Base-by-base conservation (phyloP, 2,329 filamentous ascomycete genomes). In the Diaporthe sp. region DNA sequence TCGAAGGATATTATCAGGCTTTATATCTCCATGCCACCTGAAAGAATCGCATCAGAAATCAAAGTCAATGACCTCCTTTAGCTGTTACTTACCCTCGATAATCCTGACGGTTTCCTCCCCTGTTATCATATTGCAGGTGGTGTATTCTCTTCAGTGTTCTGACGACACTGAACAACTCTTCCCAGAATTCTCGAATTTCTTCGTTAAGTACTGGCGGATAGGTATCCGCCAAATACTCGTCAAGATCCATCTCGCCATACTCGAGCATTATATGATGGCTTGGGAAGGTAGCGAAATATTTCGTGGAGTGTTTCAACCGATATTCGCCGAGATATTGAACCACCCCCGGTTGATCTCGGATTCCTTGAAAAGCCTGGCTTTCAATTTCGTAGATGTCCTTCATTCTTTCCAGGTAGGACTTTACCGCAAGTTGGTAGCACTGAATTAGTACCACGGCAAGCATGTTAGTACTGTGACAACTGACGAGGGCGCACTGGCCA, bases 241-340 rank as follows among this genome's bases (percentile, higher is more conserved):
- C 42, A 22, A 47, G 42, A 17, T 47, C 42, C 42, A 47, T 22
- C 19, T 47, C 42, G 0, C 17, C 42, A 22, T 47, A 47, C 7
- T 47, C 42, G 19, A 47, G 42, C 42, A 47, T 47, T 1, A 47
- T 47, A 1, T 47, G 42, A 2, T 45, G 42, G 4, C 42, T 47
- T 10, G 42, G 42, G 10, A 3, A 0, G 19, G 8, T 7, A 8
- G 42, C 7, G 2, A 0, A 47, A 19, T 47, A 0, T 3, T 9
- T 10, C 42, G 42, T 22, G 10, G 19, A 8, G 42, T 47, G 19
- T 8, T 47, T 2, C 2, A 47, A 0, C 42, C 1, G 42, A 47
- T 47, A 47, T 17, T 47, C 42, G 7, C 42, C 42, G 1, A 47
- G 42, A 22, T 22, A 47, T 10, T 22, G 7, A 0, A 47, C 42